A percentile compares a stretch with the other conserved stretches of the same genome.
These are phyloP conservation scores for Annulohypoxylon maeteangense DNA, from an alignment of 495 filamentous ascomycete species.

Conservation along the genomic window DNA sequence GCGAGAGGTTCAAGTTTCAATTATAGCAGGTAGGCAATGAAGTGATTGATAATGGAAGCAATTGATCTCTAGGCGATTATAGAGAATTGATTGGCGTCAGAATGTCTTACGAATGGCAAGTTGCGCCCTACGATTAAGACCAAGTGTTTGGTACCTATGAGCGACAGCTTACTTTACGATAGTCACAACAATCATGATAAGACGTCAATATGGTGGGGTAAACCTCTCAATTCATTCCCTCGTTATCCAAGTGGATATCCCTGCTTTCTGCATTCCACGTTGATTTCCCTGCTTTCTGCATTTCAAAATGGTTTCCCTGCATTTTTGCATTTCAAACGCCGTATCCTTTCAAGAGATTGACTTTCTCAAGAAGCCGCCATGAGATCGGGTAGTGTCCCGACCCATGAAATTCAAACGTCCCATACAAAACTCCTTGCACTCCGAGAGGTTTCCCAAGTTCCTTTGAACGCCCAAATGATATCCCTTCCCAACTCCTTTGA, in stretches of 20 bases:
- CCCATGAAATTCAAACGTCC: not conserved
- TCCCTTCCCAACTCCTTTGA: not conserved
- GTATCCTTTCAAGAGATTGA: not conserved
- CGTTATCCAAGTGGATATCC: not conserved
- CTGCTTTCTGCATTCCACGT: not conserved
- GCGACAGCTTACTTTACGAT: not conserved
- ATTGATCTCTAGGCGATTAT: not conserved
- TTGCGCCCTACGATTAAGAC: not conserved
- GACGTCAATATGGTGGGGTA: not conserved
- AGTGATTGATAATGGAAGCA: not conserved
- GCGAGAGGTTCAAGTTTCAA: not conserved
- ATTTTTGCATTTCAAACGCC: not conserved
- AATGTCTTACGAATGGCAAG: not conserved
- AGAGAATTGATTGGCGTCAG: not conserved
- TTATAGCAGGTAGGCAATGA: not conserved
- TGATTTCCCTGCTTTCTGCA: not conserved
- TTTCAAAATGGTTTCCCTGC: not conserved
- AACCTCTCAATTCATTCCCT: conserved; percentile 1
- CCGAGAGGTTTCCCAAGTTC: not conserved
- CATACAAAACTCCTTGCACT: not conserved
- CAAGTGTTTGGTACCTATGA: too few species aligned
- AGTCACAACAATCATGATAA: not conserved
- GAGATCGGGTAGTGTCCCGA: not conserved
- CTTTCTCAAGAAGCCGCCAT: not conserved
- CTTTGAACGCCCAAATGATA: not conserved